Percentiles rank a stretch among this genome's conserved stretches.
Evolutionary conservation across 352 stramenopile species (phyloP).

Genomic region (Phytophthora syringae): DNA sequence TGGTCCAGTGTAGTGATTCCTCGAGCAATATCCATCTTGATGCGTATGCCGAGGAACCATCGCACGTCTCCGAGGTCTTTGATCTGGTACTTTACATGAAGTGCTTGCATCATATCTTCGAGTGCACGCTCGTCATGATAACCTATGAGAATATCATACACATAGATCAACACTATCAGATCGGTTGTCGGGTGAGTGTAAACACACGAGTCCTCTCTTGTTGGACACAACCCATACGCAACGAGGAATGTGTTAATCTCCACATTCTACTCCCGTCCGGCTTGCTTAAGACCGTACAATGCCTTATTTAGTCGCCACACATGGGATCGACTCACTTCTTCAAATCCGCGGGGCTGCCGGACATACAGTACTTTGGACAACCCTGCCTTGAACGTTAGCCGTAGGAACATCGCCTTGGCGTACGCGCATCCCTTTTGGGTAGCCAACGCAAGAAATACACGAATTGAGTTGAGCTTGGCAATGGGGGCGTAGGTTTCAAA

Average conservation of each 20-base stretch:
- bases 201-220: slow-evolving; percentile 4
- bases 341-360: slow-evolving; percentile 5
- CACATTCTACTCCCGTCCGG: slow-evolving; percentile 14
- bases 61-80: neutral
- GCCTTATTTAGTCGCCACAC: slow-evolving; percentile 20
- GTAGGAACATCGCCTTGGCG: slow-evolving; percentile 15
- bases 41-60: slow-evolving; percentile 6
- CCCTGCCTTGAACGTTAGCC: slow-evolving; percentile 9
- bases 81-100: neutral
- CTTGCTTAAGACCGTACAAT: slow-evolving; percentile 20
- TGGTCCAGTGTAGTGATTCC: slow-evolving; percentile 3
- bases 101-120: neutral
- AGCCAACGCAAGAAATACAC: slow-evolving; percentile 3
- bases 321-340: slow-evolving; percentile 3
- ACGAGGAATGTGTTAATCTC: slow-evolving; percentile 1
- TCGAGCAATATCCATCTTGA: neutral
- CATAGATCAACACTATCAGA: slow-evolving; percentile 14
- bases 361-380: slow-evolving; percentile 8
- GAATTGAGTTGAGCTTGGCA: slow-evolving; percentile 19
- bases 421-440: slow-evolving; percentile 10
- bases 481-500: slow-evolving; percentile 21
- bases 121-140: slow-evolving; percentile 5
- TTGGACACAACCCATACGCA: neutral
- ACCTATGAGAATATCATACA: slow-evolving; percentile 13
- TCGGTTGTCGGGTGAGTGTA: neutral